Percentiles rank a stretch among this genome's conserved stretches.
Evolutionary conservation across 1,284 basidiomycete genomes (phyloP).

Genomic region (Fomes fomentarius): DNA sequence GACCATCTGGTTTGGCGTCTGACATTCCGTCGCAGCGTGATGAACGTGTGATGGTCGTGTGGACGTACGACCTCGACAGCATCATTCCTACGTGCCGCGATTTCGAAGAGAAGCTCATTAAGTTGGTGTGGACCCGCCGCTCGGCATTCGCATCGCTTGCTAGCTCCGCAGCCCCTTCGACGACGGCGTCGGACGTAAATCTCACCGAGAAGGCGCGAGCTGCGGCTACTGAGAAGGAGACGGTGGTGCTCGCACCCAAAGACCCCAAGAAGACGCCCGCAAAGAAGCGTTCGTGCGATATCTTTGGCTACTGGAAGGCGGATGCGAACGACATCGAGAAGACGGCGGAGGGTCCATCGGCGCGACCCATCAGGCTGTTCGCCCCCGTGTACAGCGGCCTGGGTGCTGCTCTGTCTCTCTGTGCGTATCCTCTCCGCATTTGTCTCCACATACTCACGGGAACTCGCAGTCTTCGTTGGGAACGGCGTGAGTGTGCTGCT

Average conservation of each 20-base stretch:
- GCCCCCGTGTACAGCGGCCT: constrained; percentile 81
- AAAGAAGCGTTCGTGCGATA: constrained; percentile 36
- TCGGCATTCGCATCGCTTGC: constrained; percentile 38
- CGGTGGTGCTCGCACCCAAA: constrained; percentile 36
- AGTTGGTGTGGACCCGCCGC: constrained; percentile 77
- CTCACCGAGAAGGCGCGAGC: constrained; percentile 45
- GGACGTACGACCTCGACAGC: constrained; percentile 75
- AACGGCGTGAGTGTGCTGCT: constrained; percentile 62
- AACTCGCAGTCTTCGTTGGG: constrained; percentile 59
- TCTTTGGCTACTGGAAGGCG: constrained; percentile 40
- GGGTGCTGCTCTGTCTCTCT: constrained; percentile 63
- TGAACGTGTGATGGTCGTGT: constrained; percentile 74
- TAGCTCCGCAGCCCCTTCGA: constrained; percentile 40
- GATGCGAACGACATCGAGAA: constrained; percentile 54
- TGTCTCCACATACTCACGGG: constrained; percentile 10
- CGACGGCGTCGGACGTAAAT: constrained; percentile 53
- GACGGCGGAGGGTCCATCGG: constrained; percentile 34
- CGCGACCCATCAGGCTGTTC: constrained; percentile 69
- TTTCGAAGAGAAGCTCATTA: constrained; percentile 80
- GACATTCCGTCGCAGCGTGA: constrained; percentile 50
- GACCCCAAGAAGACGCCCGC: constrained; percentile 31
- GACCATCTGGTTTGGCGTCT: not conserved
- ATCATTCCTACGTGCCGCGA: constrained; percentile 67
- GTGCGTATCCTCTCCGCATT: constrained; percentile 47
- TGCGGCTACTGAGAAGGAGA: constrained; percentile 25